These are phyloP conservation scores for Calonectria fujianensis DNA, from an alignment of 2,329 filamentous ascomycete genomes.

Conservation along the genomic window DNA sequence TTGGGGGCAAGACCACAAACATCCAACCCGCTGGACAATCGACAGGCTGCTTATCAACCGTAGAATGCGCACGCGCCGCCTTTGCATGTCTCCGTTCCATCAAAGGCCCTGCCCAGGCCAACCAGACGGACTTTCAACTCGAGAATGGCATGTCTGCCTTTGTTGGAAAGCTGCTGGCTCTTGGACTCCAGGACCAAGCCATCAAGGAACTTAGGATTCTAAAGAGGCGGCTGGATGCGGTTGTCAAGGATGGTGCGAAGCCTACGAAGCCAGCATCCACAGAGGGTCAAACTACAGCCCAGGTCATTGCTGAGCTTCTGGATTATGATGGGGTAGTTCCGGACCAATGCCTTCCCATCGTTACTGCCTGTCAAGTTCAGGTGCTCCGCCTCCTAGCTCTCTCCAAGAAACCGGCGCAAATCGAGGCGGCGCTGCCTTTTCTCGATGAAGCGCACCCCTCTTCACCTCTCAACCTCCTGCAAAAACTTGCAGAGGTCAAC, in stretches of 20 bases:
- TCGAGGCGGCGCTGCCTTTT: conserved; percentile 74
- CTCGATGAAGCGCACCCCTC: conserved; percentile 71
- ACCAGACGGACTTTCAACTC: conserved; percentile 79
- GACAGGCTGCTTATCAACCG: conserved; percentile 72
- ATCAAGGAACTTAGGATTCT: conserved; percentile 80
- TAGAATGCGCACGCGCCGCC: conserved; percentile 81
- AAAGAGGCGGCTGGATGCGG: conserved; percentile 76
- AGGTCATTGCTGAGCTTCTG: conserved; percentile 74
- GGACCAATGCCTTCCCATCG: conserved; percentile 69
- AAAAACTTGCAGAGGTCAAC: conserved; percentile 65
- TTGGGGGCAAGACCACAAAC: conserved; percentile 59
- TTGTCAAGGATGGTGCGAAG: conserved; percentile 58
- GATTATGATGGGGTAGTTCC: conserved; percentile 72
- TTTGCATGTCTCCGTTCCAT: conserved; percentile 78
- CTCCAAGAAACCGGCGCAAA: conserved; percentile 74
- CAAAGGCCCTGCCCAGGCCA: conserved; percentile 71
- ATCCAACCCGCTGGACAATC: conserved; percentile 57
- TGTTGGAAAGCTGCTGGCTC: conserved; percentile 77
- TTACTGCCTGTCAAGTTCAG: conserved; percentile 80
- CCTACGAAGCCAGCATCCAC: conserved; percentile 53
- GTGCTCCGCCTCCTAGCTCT: conserved; percentile 78
- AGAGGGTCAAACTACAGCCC: conserved; percentile 57
- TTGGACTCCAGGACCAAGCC: conserved; percentile 81
- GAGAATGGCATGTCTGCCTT: conserved; percentile 84
- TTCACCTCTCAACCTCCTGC: conserved; percentile 76